Evolutionary conservation across 2,329 filamentous ascomycete genomes (phyloP), one percentile per base, ranked within the genome.

Genomic region (Trichoderma sp.): DNA sequence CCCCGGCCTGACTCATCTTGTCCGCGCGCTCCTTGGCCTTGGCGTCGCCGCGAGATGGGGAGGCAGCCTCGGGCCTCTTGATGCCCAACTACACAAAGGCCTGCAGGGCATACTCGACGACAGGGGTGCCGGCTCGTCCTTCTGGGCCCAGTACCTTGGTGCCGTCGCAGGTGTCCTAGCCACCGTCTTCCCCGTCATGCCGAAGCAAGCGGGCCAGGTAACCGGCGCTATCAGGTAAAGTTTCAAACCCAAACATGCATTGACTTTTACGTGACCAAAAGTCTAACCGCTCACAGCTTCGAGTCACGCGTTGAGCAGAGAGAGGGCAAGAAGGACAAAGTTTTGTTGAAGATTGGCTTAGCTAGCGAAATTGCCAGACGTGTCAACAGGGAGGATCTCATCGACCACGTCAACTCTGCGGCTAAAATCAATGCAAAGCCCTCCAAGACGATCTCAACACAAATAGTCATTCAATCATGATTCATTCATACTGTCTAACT

Each of bases 41-140:
- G 84, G 90, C 1, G 82, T 92, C 1, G 93, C 89, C 72, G 88
- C 90, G 54, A 84, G 93, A 71, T 96, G 92, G 88, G 90, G 89
- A 19, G 88, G 87, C 2, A 84, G 86, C 56, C 74, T 88, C 4
- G 82, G 82, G 0, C 81, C 82, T 1, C 75, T 80, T 0, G 86
- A 89, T 69, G 73, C 74, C 15, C 75, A 78, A 54, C 76, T 86
- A 13, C 78, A 82, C 67, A 71, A 73, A 4, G 79, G 79, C 6
- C 75, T 87, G n/a, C 78, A 78, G 37, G 76, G 72, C 17, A 74
- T 87, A 39, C 74, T 84, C 17, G 74, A 76, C 37, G 75, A 73
- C 22, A 76, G 78, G 22, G 75, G 78, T 69, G 69, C 70, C 2
- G 78, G 82, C 57, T 78, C 80, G 2, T 73, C 78, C 2, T 86